phyloP scores from a whole-genome alignment of 192 early-diverging fungal species.

The Obelidium mucronatum region DNA sequence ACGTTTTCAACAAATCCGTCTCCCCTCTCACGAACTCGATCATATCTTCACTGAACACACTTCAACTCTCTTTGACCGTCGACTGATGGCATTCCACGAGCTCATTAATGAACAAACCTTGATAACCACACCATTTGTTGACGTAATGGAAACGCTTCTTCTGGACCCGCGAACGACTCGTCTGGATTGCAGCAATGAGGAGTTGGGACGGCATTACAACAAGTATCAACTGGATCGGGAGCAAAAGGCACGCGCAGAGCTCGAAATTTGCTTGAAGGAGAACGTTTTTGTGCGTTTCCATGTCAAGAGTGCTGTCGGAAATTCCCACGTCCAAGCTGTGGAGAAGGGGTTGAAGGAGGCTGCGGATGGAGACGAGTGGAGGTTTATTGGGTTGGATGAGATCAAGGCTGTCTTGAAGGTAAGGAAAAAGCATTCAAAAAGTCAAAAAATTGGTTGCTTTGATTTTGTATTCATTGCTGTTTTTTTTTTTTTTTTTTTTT shows the following conservation, averaged over 20 bases:
- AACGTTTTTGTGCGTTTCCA: conserved; percentile 65
- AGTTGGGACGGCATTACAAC: conserved; percentile 46
- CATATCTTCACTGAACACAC: conserved; percentile 55
- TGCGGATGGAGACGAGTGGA: conserved; percentile 55
- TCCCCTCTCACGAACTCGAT: conserved; percentile 43
- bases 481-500: too few relatives aligned
- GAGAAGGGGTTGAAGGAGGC: conserved; percentile 51
- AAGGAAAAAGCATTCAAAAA: too few relatives aligned
- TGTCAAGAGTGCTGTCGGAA: conserved; percentile 52
- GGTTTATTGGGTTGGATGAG: conserved; percentile 52
- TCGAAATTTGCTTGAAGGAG: conserved; percentile 53
- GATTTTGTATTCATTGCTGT: too few relatives aligned
- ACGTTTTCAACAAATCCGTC: conserved; percentile 43
- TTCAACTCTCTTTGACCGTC: conserved; percentile 43
- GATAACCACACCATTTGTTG: conserved; percentile 55
- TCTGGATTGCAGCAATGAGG: conserved; percentile 38
- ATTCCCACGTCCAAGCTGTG: conserved; percentile 35
- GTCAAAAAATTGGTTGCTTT: neutral
- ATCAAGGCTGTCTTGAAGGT: conserved; percentile 59
- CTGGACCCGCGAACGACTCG: conserved; percentile 51
- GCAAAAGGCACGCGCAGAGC: conserved; percentile 43
- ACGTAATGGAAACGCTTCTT: conserved; percentile 39
- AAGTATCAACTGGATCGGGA: conserved; percentile 40
- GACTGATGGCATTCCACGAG: conserved; percentile 47
- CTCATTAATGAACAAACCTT: conserved; percentile 48